Conservation (phyloP, 2,329 filamentous ascomycete genomes). For the Ramularia endophylla region DNA sequence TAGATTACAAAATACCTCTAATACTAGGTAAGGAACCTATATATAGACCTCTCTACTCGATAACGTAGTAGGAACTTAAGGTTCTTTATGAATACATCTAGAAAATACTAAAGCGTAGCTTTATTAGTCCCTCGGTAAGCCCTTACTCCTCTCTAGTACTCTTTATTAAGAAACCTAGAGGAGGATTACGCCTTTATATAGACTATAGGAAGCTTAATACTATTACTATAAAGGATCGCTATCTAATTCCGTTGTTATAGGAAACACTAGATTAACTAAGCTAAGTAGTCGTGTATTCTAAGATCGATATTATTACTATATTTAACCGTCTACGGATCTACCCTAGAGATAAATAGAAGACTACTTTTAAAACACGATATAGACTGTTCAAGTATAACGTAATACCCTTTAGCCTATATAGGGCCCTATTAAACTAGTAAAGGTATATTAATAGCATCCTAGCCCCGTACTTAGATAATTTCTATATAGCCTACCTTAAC, state of each 20-base stretch:
- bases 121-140: no score
- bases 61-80: neutral
- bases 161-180: neutral
- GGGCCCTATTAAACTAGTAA: constrained; percentile 4
- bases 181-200: neutral
- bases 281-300: constrained; percentile 3
- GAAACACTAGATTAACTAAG: neutral
- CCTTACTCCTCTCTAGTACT: neutral
- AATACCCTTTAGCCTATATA: constrained; percentile 8
- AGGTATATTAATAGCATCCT: constrained; percentile 21
- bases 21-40: no score
- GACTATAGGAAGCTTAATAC: neutral
- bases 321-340: constrained; percentile 11
- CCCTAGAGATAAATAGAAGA: constrained; percentile 7
- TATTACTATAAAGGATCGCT: neutral
- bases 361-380: constrained; percentile 8
- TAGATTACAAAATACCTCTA: no score
- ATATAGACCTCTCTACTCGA: no score
- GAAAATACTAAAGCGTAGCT: neutral
- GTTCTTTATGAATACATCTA: neutral
- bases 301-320: constrained; percentile 15
- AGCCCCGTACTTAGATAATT: constrained; percentile 16
- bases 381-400: constrained; percentile 8
- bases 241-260: neutral
- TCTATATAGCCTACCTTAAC: constrained; percentile 20